phyloP scores from a whole-genome alignment of 768 basidiomycete genomes.

The Gymnopilus junonius region DNA sequence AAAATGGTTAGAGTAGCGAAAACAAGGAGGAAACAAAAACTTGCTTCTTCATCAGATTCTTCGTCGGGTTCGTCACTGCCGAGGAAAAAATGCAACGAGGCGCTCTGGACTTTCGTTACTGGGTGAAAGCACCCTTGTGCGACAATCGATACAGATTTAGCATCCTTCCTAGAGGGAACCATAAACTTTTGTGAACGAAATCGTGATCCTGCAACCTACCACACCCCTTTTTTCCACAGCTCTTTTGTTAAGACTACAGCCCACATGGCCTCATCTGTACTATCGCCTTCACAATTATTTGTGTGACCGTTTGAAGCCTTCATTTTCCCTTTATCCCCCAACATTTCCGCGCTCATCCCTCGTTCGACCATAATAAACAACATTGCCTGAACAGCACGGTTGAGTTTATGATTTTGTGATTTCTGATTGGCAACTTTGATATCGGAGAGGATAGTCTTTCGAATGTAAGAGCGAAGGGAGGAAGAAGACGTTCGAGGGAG shows the following conservation, averaged over 20 bases:
- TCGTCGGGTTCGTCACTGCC: constrained; percentile 79
- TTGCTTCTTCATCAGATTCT: constrained; percentile 73
- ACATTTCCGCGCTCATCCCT: constrained; percentile 81
- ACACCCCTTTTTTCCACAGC: constrained; percentile 91
- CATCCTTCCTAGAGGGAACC: constrained; percentile 66
- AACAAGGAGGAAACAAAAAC: constrained; percentile 20
- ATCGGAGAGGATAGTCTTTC: constrained; percentile 92
- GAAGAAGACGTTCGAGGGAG: constrained; percentile 93
- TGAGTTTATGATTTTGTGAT: constrained; percentile 93
- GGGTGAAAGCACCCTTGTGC: constrained; percentile 94
- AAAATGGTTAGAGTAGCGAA: constrained; percentile 7
- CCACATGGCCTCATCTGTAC: constrained; percentile 94
- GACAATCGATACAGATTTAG: constrained; percentile 91
- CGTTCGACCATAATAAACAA: constrained; percentile 95
- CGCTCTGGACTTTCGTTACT: constrained; percentile 90
- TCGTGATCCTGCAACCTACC: constrained; percentile 48
- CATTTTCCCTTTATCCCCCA: constrained; percentile 85
- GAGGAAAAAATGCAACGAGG: constrained; percentile 96
- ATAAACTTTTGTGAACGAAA: not conserved
- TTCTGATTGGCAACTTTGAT: constrained; percentile 89
- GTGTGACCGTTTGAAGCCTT: constrained; percentile 43
- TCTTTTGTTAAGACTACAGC: constrained; percentile 93
- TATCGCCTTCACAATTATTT: constrained; percentile 42
- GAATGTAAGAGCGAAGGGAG: constrained; percentile 81
- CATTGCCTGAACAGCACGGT: constrained; percentile 94